Base-by-base conservation (phyloP, 2,329 filamentous ascomycete species). In the Epichloe bromicola region DNA sequence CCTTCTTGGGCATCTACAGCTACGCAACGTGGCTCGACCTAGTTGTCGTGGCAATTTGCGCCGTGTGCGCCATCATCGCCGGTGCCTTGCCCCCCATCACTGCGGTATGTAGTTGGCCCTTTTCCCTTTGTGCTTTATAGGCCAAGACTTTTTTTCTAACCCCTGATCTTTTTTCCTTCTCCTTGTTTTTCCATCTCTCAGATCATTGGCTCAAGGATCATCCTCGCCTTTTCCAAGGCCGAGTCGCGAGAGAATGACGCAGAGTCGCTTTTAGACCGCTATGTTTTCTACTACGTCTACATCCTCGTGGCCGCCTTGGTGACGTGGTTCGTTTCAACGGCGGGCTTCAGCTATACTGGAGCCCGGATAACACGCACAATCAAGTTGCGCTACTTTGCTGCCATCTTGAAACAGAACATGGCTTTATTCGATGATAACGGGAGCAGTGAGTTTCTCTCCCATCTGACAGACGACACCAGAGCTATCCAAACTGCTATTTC, bases 261-360 rank as follows among this genome's bases (percentile, higher is more conserved):
- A 30, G 8, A 30, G 26, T 10, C 26, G 4, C 26, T 30, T 30
- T 10, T 30, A 10, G 8, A 17, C 14, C 8, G n/a, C 37, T 4
- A 39, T 17, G 14, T 17, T 14, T n/a, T 38, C 6, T 48, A 37
- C 46, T 48, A 63, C 33, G 15, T 41, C 15, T 51, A 51, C 38
- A 48, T 51, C 37, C 34, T 67, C 55, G 53, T 65, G 49, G 64
- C 65, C 44, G 64, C 66, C 17, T 61, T 69, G 49, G 53, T 59
- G 12, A 60, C 52, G 60, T 69, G 39, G 58, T 68, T 5, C 63
- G 65, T 2, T 58, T 58, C 33, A 63, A 61, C 37, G 52, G 65
- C 50, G 51, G 50, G 50, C 20, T 51, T 51, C 26, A 36, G 20
- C 10, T 37, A 51, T 15, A 38, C 50, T 17, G 50, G 50, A 17